Base-by-base conservation (phyloP, 768 basidiomycete species). In the Kwoniella europaea region DNA sequence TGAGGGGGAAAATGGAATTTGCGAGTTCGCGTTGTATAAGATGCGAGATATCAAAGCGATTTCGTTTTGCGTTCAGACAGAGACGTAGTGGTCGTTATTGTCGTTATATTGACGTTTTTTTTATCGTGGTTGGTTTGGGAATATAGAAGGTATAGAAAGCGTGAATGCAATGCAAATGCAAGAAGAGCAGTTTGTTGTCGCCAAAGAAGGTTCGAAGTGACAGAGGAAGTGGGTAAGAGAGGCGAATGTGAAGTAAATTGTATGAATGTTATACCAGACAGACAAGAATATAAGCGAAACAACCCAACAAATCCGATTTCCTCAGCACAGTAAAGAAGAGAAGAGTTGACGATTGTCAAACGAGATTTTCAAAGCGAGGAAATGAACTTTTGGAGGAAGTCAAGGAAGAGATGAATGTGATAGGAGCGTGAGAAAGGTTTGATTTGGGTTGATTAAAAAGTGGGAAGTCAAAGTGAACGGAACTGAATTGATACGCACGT, bases 401-500 rank as follows among this genome's bases (percentile, higher is more conserved):
- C 4, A n/a, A 35, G 22, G 62, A 22, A 16, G n/a, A 27, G 41
- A 63, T 20, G 27, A 27, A 24, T 20, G 27, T 15, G 1, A 15
- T 18, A 4, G 42, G 20, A 24, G 65, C 24, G 44, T 29, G 56
- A 59, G 20, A 43, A n/a, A 59, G 52, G 43, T 27, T 44, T 63
- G 13, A 27, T 52, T 56, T 12, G 67, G 27, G 57, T 67, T 44
- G 44, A 50, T 61, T 54, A 68, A 41, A 62, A 35, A 44, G 24
- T 35, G n/a, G 18, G n/a, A 46, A 41, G 15, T 13, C 12, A 12
- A 18, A 65, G 5, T 22, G 24, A 54, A 44, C 20, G 35, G 67
- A 53, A 68, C 7, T 60, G 44, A 64, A 64, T 24, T 35, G 60
- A 57, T 63, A 69, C 68, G 68, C 68, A 69, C 68, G 68, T 69